Conservation (phyloP, 441 rosid species). For the Gossypium schwendimanii region DNA sequence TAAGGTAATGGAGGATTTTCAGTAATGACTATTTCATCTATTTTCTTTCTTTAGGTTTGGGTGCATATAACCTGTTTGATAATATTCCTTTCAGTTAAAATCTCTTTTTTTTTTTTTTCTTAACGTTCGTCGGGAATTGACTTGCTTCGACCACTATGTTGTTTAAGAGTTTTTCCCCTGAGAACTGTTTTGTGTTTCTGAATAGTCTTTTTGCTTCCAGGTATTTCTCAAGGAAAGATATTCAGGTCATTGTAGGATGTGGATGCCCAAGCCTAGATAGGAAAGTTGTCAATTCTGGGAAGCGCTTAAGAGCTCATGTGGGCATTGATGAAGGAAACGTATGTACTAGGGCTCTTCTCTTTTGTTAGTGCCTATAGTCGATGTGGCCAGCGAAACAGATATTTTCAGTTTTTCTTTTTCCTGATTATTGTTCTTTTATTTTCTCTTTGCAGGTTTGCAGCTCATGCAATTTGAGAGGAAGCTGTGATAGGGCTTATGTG, state of each 20-base stretch:
- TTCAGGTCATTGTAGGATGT: conserved; percentile 45
- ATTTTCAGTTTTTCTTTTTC: not conserved
- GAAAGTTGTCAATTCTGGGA: conserved; percentile 82
- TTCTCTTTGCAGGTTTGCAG: conserved; percentile 58
- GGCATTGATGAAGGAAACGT: conserved; percentile 67
- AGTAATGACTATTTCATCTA: no score
- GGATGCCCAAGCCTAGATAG: conserved; percentile 77
- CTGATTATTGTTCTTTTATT: not conserved
- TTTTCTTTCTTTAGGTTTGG: not conserved
- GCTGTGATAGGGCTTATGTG: conserved; percentile 76
- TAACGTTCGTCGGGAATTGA: not conserved
- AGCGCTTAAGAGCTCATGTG: conserved; percentile 63
- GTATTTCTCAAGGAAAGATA: conserved; percentile 54
- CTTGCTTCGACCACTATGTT: not conserved
- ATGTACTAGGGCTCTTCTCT: conserved; percentile 20
- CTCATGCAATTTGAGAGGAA: conserved; percentile 74
- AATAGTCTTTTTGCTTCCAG: conserved; percentile 30
- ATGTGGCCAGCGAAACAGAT: not conserved
- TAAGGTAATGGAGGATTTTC: conserved; percentile 38
- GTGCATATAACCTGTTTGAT: conserved; percentile 36
- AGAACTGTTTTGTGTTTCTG: not conserved
- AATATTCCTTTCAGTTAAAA: not conserved
- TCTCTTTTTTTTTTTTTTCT: not conserved
- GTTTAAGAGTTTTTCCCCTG: not conserved
- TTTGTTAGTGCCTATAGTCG: not conserved